A percentile compares a stretch with the other conserved stretches of the same genome.
Evolutionary conservation across 2,329 filamentous ascomycete genomes (phyloP).

Genomic region (Mollisia scopiformis): DNA sequence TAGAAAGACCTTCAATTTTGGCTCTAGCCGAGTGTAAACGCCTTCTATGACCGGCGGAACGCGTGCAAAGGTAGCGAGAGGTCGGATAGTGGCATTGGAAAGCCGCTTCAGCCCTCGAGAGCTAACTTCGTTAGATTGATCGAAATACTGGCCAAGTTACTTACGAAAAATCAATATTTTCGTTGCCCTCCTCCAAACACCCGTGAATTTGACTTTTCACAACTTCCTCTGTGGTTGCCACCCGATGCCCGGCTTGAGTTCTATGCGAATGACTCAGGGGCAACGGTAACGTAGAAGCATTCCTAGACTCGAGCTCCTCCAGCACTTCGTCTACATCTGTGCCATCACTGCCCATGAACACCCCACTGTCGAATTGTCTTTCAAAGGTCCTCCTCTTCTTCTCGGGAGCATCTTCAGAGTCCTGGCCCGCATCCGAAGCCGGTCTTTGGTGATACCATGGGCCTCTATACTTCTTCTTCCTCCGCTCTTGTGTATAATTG

Average conservation of each 20-base stretch:
- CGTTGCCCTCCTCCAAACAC: constrained; percentile 61
- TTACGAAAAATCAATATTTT: constrained; percentile 65
- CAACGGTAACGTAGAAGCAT: neutral
- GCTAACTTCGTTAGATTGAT: constrained; percentile 24
- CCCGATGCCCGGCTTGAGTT: constrained; percentile 9
- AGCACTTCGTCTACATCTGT: constrained; percentile 45
- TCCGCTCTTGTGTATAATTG: constrained; percentile 61
- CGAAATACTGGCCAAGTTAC: constrained; percentile 32
- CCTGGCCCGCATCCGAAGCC: constrained; percentile 30
- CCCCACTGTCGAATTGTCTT: constrained; percentile 68
- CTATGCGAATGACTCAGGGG: constrained; percentile 17
- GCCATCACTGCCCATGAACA: constrained; percentile 68
- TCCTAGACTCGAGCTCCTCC: constrained; percentile 19
- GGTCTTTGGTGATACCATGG: constrained; percentile 68
- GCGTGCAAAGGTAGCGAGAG: constrained; percentile 55
- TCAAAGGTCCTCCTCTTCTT: constrained; percentile 51
- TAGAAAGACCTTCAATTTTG: constrained; percentile 63
- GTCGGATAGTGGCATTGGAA: constrained; percentile 58
- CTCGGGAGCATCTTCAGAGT: constrained; percentile 14
- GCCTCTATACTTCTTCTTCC: constrained; percentile 66
- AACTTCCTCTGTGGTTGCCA: constrained; percentile 42
- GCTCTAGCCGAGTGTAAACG: constrained; percentile 58
- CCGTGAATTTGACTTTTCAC: constrained; percentile 51
- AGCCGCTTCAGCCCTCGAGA: constrained; percentile 48
- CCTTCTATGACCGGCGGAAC: constrained; percentile 40